Evolutionary conservation across 1,284 basidiomycete genomes (phyloP).

Genomic region (Puccinia coronata): DNA sequence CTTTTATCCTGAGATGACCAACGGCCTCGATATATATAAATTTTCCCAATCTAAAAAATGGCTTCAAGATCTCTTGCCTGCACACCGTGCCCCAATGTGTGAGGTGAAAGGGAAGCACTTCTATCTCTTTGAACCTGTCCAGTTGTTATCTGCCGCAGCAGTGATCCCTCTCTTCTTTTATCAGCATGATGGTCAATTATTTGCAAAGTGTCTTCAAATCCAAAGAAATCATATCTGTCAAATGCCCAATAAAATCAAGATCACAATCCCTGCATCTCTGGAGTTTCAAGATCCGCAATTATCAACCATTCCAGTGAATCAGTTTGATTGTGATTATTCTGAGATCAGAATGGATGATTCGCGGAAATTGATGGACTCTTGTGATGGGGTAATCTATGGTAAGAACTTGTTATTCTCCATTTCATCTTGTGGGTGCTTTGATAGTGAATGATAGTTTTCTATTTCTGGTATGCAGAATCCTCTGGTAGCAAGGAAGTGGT

Average conservation of each 20-base stretch:
- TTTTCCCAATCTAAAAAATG: background rate
- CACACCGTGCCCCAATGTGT: background rate
- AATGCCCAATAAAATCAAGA: background rate
- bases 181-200: background rate
- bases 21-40: background rate
- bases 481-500: background rate
- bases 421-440: background rate
- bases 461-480: background rate
- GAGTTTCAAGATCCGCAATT: background rate
- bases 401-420: background rate
- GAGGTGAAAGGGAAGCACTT: background rate
- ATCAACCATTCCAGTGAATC: background rate
- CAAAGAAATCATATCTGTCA: background rate
- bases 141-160: background rate
- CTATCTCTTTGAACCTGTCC: slow-evolving; percentile 20
- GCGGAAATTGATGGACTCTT: background rate
- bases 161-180: slow-evolving; percentile 20
- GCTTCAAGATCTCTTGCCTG: background rate
- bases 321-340: background rate
- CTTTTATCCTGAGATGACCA: background rate
- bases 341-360: background rate
- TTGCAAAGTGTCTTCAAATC: background rate
- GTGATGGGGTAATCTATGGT: background rate
- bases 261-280: background rate
- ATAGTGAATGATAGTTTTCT: background rate